Base-by-base conservation (phyloP, 495 filamentous ascomycete genomes). In the Aspergillus sclerotiicarbonarius region DNA sequence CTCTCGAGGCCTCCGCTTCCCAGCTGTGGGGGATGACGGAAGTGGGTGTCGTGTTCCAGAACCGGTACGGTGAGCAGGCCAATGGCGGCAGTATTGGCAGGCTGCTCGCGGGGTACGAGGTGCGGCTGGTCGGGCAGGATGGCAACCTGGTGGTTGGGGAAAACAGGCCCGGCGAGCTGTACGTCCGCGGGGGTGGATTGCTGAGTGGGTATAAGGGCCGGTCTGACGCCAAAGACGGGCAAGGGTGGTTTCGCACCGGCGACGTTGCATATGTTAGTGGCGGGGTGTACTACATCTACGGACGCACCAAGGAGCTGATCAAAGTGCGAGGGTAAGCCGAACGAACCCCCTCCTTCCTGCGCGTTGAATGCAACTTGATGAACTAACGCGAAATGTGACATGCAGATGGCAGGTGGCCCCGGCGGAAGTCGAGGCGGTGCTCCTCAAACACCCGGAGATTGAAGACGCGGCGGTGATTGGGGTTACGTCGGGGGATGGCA, bases 401-500 rank as follows among this genome's bases (percentile, higher is more conserved):
- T 15, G 13, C 39, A 77, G 74, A 56, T 77, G 74, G 63, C 92
- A 96, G 73, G 90, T 97, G 4, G 88, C 91, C 2, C 92, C 92
- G 0, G 90, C 92, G 0, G 92, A 97, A 74, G 72, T 97, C 1
- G 92, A 97, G 67, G 84, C 81, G 0, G 69, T 92, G 1, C 79
- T 97, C 5, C 76, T 96, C 3, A 82, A 85, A 19, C 86, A 89
- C 56, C 84, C 83, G 3, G 76, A 80, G 0, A 81, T 96, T 41
- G 66, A 73, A 29, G 90, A 96, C 67, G 90, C 82, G 0, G 92
- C 88, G 0, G 90, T 97, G 9, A 85, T 92, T 8, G 91, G 91
- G 0, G 82, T 92, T 25, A 80, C 77, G 6, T 58, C 64, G 9
- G 68, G 64, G 18, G 67, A 76, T 39, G 79, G 80, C 7, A 82